A percentile compares a stretch with the other conserved stretches of the same genome.
phyloP scores from a whole-genome alignment of 768 basidiomycete genomes.

The Leccinum broughii region DNA sequence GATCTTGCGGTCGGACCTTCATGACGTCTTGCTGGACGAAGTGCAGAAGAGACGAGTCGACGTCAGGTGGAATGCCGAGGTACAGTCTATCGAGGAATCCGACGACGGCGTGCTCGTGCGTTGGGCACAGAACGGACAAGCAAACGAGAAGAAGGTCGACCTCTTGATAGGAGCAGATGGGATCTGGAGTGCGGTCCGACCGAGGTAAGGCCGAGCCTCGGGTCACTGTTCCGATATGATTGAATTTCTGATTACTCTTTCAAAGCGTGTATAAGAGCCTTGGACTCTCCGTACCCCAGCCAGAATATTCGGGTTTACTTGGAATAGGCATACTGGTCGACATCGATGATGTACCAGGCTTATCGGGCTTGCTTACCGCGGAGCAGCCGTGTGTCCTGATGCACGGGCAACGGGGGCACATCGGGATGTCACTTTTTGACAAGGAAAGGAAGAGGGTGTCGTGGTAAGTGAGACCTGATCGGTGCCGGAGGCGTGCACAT shows the following conservation, averaged over 20 bases:
- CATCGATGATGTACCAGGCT: slow-evolving; percentile 22
- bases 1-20: slow-evolving; percentile 30
- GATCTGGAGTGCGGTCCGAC: slow-evolving; percentile 31
- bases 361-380: slow-evolving; percentile 19
- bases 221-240: neutral
- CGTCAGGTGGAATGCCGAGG: slow-evolving; percentile 26
- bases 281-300: slow-evolving; percentile 18
- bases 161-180: slow-evolving; percentile 34
- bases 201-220: slow-evolving; percentile 14
- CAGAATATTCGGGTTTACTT: slow-evolving; percentile 32
- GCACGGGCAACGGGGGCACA: slow-evolving; percentile 27
- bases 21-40: slow-evolving; percentile 34
- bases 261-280: slow-evolving; percentile 27
- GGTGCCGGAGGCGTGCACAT: neutral
- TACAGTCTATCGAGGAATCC: slow-evolving; percentile 26
- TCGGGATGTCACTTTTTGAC: slow-evolving; percentile 31
- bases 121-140: slow-evolving; percentile 24
- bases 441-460: slow-evolving; percentile 24
- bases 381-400: slow-evolving; percentile 32
- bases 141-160: slow-evolving; percentile 29
- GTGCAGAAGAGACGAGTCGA: slow-evolving; percentile 21
- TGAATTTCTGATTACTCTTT: slow-evolving; percentile 1
- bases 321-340: slow-evolving; percentile 22
- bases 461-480: slow-evolving; percentile 19
- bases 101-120: slow-evolving; percentile 27